Percentiles rank a stretch among this genome's conserved stretches.
Conservation (phyloP, 306 rosid species). For the Rosa lucieae region DNA sequence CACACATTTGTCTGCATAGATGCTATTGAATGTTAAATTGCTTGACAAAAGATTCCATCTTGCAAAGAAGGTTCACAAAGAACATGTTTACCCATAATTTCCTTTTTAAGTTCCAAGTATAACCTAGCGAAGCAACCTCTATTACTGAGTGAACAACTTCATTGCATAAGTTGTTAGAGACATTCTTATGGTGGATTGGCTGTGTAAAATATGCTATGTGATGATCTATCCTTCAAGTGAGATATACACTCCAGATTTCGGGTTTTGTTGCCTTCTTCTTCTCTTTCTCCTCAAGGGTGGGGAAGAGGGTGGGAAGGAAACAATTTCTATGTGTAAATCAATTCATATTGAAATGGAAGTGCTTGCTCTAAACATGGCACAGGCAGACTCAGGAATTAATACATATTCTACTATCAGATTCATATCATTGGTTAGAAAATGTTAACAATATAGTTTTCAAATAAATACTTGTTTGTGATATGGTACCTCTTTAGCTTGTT, state of each 20-base stretch:
- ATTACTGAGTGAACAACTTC: not conserved
- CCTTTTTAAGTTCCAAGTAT: not conserved
- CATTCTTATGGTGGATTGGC: not conserved
- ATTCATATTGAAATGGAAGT: not conserved
- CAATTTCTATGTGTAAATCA: not conserved
- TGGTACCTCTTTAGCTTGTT: constrained; percentile 94
- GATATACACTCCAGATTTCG: not conserved
- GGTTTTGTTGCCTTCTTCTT: not conserved
- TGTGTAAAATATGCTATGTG: not conserved
- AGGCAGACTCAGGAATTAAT: not conserved
- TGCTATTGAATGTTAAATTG: not conserved
- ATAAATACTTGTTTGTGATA: constrained; percentile 8
- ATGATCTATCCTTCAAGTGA: not conserved
- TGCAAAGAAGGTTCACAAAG: not conserved
- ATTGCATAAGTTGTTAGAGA: not conserved
- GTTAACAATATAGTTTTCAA: not conserved
- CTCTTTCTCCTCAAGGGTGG: not conserved
- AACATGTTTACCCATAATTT: not conserved
- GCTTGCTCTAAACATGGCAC: not conserved
- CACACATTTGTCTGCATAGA: not conserved
- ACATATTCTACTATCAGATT: not conserved
- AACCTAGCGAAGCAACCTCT: not conserved
- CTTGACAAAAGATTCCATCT: constrained; percentile 7
- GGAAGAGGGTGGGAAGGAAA: not conserved
- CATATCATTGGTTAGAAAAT: not conserved